Conservation (phyloP, 1,139 yeast species). For the Hanseniaspora gamundiae region DNA sequence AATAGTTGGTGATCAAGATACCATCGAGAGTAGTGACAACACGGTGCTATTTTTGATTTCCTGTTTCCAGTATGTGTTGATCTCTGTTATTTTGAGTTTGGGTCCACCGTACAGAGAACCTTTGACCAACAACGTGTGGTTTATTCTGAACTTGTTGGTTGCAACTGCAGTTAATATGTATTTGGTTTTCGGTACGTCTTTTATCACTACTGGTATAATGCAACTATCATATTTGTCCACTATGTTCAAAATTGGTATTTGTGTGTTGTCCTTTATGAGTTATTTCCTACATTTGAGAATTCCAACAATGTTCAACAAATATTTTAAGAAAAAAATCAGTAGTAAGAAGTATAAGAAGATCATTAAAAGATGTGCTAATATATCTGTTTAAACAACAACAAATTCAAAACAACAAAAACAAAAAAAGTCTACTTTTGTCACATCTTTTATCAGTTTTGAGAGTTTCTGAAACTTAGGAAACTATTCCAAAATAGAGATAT, state of each 20-base stretch:
- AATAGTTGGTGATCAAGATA: constrained; percentile 72
- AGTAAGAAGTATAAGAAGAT: constrained; percentile 28
- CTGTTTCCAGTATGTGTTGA: constrained; percentile 78
- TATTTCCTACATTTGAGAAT: constrained; percentile 28
- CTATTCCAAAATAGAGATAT: constrained; percentile 92
- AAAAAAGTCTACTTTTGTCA: not conserved
- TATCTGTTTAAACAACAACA: constrained; percentile 1
- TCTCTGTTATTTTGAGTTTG: constrained; percentile 69
- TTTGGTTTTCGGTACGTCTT: constrained; percentile 32
- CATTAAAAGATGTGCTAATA: constrained; percentile 11
- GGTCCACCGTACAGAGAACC: constrained; percentile 96
- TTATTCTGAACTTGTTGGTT: constrained; percentile 44
- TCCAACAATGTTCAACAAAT: constrained; percentile 23
- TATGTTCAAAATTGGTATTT: constrained; percentile 39
- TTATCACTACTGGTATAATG: constrained; percentile 54
- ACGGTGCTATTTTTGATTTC: constrained; percentile 71
- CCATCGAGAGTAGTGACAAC: constrained; percentile 80
- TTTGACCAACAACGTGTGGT: constrained; percentile 55
- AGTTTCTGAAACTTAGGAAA: constrained; percentile 65
- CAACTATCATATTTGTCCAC: constrained; percentile 55
- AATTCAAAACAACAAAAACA: not conserved
- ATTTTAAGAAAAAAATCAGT: constrained; percentile 26
- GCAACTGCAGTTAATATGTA: constrained; percentile 38
- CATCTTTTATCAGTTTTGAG: constrained; percentile 8
- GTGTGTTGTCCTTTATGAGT: constrained; percentile 38